Evolutionary conservation across 2,329 filamentous ascomycete species (phyloP), one percentile per base, ranked within the genome.

Genomic region (Lecanicillium sp.): DNA sequence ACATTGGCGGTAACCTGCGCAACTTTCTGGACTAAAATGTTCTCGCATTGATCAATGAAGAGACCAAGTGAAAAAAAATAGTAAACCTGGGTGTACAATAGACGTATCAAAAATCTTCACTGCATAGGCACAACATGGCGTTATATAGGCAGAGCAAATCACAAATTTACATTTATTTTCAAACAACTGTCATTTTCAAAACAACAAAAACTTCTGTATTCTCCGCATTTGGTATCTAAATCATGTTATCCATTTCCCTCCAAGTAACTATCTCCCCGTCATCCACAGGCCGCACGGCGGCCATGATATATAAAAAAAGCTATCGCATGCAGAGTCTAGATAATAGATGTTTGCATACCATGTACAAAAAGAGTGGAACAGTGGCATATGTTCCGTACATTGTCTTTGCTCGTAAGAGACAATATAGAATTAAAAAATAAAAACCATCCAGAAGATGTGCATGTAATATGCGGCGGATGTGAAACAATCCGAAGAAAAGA

Each of bases 1-100:
- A 95, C 57, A 88, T 98, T 42, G 93, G 93, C 4, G 90, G 89
- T 0, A 87, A 83, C 42, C 71, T 98, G 39, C 83, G 81, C 58
- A 78, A 78, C 57, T 98, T 98, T 65, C 65, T 98, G 56, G 78
- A 76, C 1, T 91, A 52, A 60, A 24, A 38, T 24, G 15, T 24
- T 19, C 9, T 15, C 15, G 17, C 15, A 24, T 14, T 11, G 12
- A 19, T 11, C n/a, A n/a, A n/a, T n/a, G n/a, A n/a, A n/a, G n/a
- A n/a, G n/a, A n/a, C n/a, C n/a, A n/a, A n/a, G n/a, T n/a, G n/a
- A n/a, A n/a, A n/a, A n/a, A n/a, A n/a, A n/a, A n/a, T n/a, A n/a
- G n/a, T n/a, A n/a, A 37, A 11, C 24, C 9, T n/a, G n/a, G 24
- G 3, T 14, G 37, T 21, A 11, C 11, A 30, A n/a, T 27, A 41